phyloP scores from a whole-genome alignment of 2,329 filamentous ascomycete genomes.

The Scolecobasidium constrictum region DNA sequence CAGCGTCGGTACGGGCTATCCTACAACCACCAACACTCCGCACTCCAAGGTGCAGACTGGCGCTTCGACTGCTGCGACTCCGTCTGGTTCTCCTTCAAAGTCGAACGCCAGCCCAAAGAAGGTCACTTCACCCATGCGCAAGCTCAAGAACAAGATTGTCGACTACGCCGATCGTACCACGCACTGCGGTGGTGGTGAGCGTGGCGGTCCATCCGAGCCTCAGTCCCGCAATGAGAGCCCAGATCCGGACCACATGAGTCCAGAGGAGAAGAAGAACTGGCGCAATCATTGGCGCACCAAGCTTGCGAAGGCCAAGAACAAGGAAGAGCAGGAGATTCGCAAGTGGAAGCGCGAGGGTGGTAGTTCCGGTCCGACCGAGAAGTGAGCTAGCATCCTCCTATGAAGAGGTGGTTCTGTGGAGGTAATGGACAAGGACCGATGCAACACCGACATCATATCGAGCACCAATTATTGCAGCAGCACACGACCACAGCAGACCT shows the following conservation, averaged over 20 bases:
- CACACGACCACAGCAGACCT: too few relatives aligned
- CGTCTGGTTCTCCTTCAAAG: constrained; percentile 18
- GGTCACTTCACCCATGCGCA: constrained; percentile 3
- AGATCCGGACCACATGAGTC: constrained; percentile 18
- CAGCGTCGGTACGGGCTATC: constrained; percentile 12
- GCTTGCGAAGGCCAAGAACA: constrained; percentile 15
- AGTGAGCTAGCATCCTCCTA: too few relatives aligned
- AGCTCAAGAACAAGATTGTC: constrained; percentile 18
- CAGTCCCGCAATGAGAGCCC: constrained; percentile 2
- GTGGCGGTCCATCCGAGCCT: constrained; percentile 24
- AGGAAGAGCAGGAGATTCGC: constrained; percentile 4
- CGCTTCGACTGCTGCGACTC: too few relatives aligned
- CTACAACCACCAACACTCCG: not conserved
- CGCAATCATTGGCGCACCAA: constrained; percentile 23
- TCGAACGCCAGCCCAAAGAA: constrained; percentile 18
- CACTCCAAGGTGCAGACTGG: constrained; percentile 1
- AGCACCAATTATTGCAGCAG: too few relatives aligned
- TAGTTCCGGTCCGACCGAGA: too few relatives aligned
- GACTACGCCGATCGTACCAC: constrained; percentile 33
- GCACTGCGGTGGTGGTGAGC: constrained; percentile 35
- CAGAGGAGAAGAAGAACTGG: constrained; percentile 24
- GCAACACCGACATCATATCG: too few relatives aligned
- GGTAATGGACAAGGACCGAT: too few relatives aligned
- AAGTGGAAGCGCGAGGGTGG: constrained; percentile 5
- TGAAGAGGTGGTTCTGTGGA: too few relatives aligned